Evolutionary conservation across 2,329 filamentous ascomycete genomes (phyloP).

Genomic region (Leptographium radiaticola): DNA sequence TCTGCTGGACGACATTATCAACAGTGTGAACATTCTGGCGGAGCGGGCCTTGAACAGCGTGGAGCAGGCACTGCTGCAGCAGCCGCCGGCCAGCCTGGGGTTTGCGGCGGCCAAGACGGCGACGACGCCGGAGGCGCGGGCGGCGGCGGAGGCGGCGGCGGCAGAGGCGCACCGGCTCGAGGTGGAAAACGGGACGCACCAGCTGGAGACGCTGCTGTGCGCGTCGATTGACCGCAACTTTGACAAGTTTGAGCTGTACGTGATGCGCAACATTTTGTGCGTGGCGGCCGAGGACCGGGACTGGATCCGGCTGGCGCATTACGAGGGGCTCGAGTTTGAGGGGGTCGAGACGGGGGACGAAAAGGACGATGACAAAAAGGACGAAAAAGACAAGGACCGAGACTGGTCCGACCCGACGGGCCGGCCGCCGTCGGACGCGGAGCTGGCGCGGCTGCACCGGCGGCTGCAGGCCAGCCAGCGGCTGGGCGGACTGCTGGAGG

Average conservation of each 20-base stretch:
- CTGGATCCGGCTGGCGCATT: conserved; percentile 76
- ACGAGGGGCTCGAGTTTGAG: conserved; percentile 51
- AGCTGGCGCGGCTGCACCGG: conserved; percentile 58
- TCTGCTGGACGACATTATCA: conserved; percentile 95
- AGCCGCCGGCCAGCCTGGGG: conserved; percentile 65
- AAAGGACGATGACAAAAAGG: background rate
- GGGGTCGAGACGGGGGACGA: conserved; percentile 10
- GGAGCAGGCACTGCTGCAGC: conserved; percentile 65
- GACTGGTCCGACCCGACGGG: too few species aligned
- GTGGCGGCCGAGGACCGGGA: conserved; percentile 55
- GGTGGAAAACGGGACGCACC: conserved; percentile 78
- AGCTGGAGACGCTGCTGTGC: conserved; percentile 71
- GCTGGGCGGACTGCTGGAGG: conserved; percentile 54
- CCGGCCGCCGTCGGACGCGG: conserved; percentile 27
- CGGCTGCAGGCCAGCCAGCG: conserved; percentile 69
- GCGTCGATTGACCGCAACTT: conserved; percentile 74
- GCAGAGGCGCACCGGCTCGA: conserved; percentile 48
- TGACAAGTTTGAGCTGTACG: conserved; percentile 80
- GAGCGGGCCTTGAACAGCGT: conserved; percentile 82
- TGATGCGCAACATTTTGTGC: conserved; percentile 71
- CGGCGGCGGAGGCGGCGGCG: conserved; percentile 12
- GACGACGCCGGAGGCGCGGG: conserved; percentile 13
- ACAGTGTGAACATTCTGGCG: conserved; percentile 85
- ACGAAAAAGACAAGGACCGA: background rate
- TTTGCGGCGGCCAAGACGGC: conserved; percentile 45